Evolutionary conservation across 108 stramenopile genomes (phyloP).

Genomic region (Nitzschia inconspicua): DNA sequence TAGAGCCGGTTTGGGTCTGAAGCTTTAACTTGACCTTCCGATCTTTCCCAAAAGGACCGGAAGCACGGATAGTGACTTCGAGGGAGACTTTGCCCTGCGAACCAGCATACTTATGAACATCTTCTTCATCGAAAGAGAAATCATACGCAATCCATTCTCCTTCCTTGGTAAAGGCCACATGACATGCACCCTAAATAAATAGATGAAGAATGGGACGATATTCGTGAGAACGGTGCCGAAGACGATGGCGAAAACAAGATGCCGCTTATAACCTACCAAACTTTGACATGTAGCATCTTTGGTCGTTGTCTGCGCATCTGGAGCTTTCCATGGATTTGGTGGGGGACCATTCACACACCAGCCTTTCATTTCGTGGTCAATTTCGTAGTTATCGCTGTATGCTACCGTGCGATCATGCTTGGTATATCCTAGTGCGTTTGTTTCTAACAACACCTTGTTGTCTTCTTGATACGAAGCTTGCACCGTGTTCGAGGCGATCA

Average conservation of each 20-base stretch:
- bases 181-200: not conserved
- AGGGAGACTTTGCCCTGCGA: not conserved
- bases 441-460: not conserved
- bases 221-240: not conserved
- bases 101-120: not conserved
- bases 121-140: not conserved
- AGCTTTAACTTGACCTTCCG: not conserved
- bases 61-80: not conserved
- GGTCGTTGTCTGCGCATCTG: not conserved
- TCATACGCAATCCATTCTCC: slow-evolving; percentile 5
- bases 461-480: not conserved
- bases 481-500: too few relatives aligned
- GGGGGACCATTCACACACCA: slow-evolving; percentile 4
- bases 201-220: not conserved
- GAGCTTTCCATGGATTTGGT: not conserved
- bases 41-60: not conserved
- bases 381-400: not conserved
- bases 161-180: not conserved
- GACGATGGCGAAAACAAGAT: not conserved
- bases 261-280: not conserved
- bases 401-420: not conserved
- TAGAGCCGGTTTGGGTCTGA: not conserved
- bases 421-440: slow-evolving; percentile 3
- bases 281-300: slow-evolving; percentile 1
- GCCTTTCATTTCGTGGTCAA: not conserved